Conservation (phyloP, 257 asterid genomes). For the Rehmannia glutinosa region DNA sequence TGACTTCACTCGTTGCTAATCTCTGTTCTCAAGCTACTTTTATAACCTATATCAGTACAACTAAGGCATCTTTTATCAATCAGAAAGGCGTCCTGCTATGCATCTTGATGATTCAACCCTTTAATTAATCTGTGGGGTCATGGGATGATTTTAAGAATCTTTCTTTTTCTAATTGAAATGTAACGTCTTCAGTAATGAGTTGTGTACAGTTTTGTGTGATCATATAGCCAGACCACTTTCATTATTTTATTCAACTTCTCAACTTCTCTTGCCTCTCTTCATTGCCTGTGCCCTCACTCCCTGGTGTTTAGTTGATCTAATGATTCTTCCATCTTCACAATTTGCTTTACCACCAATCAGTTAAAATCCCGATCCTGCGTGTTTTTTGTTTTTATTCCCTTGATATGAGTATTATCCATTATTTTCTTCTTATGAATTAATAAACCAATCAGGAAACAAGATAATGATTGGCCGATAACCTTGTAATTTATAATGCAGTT, state of each 20-base stretch:
- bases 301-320: background rate
- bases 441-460: constrained; percentile 1
- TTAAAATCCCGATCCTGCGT: background rate
- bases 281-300: background rate
- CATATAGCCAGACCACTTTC: background rate
- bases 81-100: background rate
- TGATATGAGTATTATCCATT: background rate
- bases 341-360: background rate
- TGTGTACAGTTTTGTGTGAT: background rate
- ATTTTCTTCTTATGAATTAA: background rate
- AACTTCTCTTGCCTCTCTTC: constrained; percentile 2
- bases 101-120: constrained; percentile 1
- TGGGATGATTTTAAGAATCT: background rate
- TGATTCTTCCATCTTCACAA: background rate
- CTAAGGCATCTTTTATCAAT: background rate
- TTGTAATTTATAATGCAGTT: background rate
- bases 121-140: background rate
- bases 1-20: constrained; percentile 6
- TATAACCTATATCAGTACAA: background rate
- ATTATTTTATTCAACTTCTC: background rate
- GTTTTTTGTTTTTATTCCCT: background rate
- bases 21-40: constrained; percentile 4
- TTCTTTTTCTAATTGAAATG: background rate
- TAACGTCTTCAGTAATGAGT: background rate
- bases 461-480: background rate